phyloP scores from a whole-genome alignment of 805 yeast genomes.

The Kodamaea restingae region DNA sequence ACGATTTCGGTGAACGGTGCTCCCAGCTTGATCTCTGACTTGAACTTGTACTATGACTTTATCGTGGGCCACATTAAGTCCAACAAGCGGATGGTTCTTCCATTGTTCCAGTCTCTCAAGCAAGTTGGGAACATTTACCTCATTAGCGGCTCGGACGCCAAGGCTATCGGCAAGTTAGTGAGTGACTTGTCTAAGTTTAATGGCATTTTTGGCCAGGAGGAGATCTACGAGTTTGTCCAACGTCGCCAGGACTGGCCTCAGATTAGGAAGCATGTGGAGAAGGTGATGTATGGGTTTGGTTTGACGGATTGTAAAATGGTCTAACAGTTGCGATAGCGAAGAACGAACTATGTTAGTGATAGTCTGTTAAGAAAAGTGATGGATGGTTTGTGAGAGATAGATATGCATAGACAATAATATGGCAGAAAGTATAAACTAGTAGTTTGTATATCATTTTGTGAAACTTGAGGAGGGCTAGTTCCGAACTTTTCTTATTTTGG shows the following conservation, averaged over 20 bases:
- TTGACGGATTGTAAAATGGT: slow-evolving; percentile 67
- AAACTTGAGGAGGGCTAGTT: no score
- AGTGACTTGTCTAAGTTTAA: slow-evolving; percentile 82
- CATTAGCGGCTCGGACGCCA: slow-evolving; percentile 67
- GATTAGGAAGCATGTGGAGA: slow-evolving; percentile 79
- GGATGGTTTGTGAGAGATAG: no score
- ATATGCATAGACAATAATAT: no score
- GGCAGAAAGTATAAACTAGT: no score
- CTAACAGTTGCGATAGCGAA: slow-evolving; percentile 18
- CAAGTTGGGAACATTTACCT: slow-evolving; percentile 81
- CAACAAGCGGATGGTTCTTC: slow-evolving; percentile 64
- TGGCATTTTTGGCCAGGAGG: slow-evolving; percentile 89
- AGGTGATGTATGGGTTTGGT: slow-evolving; percentile 90
- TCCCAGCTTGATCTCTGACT: slow-evolving; percentile 71
- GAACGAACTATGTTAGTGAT: neutral
- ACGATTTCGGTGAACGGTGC: slow-evolving; percentile 81
- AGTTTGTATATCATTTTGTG: no score
- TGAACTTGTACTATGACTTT: slow-evolving; percentile 75
- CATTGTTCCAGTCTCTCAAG: slow-evolving; percentile 74
- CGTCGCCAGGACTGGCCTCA: slow-evolving; percentile 81
- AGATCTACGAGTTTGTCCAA: slow-evolving; percentile 87
- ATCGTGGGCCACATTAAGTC: slow-evolving; percentile 46
- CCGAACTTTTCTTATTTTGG: no score
- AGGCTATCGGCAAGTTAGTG: slow-evolving; percentile 77
- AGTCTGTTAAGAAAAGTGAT: no score